These are phyloP conservation scores for Tetragonia tetragonoides DNA, from an alignment of 148 eudicot genomes.

Conservation along the genomic window DNA sequence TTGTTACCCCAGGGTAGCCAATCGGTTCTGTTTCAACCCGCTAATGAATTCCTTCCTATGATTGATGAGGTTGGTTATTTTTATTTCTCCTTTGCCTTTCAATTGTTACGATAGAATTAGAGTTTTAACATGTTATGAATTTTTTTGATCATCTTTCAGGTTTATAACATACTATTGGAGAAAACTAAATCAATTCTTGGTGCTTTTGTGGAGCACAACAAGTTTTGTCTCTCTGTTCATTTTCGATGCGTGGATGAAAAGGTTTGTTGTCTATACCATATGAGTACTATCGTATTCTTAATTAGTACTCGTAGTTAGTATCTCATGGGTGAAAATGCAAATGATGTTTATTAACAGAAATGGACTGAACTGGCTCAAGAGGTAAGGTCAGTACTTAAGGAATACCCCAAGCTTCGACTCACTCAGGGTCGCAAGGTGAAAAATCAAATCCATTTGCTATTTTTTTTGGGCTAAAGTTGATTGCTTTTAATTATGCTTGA, in stretches of 20 bases:
- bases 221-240: slow-evolving; percentile 85
- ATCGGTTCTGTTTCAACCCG: slow-evolving; percentile 77
- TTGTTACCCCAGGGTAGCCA: slow-evolving; percentile 46
- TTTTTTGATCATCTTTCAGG: slow-evolving; percentile 39
- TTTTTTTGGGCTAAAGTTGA: background rate
- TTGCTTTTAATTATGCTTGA: background rate
- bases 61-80: slow-evolving; percentile 51
- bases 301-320: no score
- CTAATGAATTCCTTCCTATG: slow-evolving; percentile 82
- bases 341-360: slow-evolving; percentile 35
- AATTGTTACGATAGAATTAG: background rate
- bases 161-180: slow-evolving; percentile 48
- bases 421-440: slow-evolving; percentile 83
- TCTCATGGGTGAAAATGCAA: background rate
- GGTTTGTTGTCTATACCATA: slow-evolving; percentile 32
- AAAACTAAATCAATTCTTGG: slow-evolving; percentile 66
- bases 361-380: slow-evolving; percentile 71
- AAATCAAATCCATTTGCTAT: background rate
- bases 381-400: slow-evolving; percentile 67
- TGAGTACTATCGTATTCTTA: no score
- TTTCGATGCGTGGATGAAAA: slow-evolving; percentile 91
- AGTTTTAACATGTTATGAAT: background rate
- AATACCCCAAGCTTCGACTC: slow-evolving; percentile 73
- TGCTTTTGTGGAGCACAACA: slow-evolving; percentile 82
- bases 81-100: background rate